Evolutionary conservation across 208 protist genomes (phyloP), one percentile per base, ranked within the genome.

Genomic region (Trypanosomatidae sp.): DNA sequence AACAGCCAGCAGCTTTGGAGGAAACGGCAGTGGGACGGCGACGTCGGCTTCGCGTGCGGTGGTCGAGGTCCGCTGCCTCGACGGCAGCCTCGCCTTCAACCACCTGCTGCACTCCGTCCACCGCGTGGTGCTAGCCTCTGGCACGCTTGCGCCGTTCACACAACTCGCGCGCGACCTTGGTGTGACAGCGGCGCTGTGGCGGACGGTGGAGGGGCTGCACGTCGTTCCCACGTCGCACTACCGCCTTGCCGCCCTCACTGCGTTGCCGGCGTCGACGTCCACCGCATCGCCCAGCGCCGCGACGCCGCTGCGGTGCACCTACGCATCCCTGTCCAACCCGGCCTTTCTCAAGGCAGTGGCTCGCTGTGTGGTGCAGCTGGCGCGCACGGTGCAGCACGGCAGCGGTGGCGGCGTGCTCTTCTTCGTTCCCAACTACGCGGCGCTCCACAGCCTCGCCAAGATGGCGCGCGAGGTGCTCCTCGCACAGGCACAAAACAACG

Each of bases 61-160:
- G n/a, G n/a, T 76, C 5, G 76, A 84, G 25, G 74, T 83, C 60
- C 97, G 76, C 78, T 99, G 86, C 74, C 82, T 82, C 44, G 92
- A 85, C 74, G 98, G 71, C 1, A 84, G 88, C 68, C 73, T 93
- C 28, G 89, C 87, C 0, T 92, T 95, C 70, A 69, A 79, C 15
- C 84, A 93, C 66, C 76, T 94, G 13, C 74, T 89, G 17, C 71
- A 65, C 13, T 67, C 69, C 15, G 83, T 86, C 25, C 78, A 91
- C 53, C 88, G 86, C 25, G 71, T 99, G 19, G 88, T 99, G 39
- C 86, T 99, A 22, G 98, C 97, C 17, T 98, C 91, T 22, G 98
- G 98, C n/a, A 99, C 98, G 15, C 81, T 99, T 10, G 86, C 94
- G 0, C 97, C 97, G 1, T 88, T 99, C 52, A 62, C 84, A 36